phyloP scores from a whole-genome alignment of 371 early-diverging fungal genomes.

The Mortierella sp. region DNA sequence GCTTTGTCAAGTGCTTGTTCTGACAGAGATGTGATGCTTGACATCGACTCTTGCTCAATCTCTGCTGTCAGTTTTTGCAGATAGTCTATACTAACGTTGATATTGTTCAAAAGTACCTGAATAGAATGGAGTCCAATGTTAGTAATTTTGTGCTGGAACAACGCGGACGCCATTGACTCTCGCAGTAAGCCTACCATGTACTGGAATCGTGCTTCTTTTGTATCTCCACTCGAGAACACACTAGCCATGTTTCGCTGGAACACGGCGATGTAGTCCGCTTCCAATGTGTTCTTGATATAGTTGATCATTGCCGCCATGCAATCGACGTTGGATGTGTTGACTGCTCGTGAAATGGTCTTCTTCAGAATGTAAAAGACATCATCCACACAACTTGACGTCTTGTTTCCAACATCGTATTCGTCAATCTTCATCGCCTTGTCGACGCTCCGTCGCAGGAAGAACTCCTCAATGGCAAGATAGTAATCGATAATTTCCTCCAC shows the following conservation, averaged over 20 bases:
- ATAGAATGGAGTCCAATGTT: background rate
- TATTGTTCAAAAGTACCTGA: constrained; percentile 80
- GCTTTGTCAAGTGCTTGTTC: constrained; percentile 66
- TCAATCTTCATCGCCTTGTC: constrained; percentile 75
- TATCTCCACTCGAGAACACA: constrained; percentile 64
- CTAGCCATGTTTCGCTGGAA: constrained; percentile 70
- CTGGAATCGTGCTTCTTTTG: constrained; percentile 63
- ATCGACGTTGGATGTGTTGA: constrained; percentile 79
- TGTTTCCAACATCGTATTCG: constrained; percentile 62
- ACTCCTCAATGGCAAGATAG: constrained; percentile 80
- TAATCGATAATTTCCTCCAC: constrained; percentile 73
- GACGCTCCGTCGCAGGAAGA: constrained; percentile 74
- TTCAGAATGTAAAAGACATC: constrained; percentile 93
- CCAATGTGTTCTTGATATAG: constrained; percentile 67
- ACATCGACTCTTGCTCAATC: constrained; percentile 63
- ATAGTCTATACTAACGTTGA: constrained; percentile 84
- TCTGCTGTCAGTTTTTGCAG: constrained; percentile 74
- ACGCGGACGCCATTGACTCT: no score
- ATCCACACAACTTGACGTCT: constrained; percentile 87
- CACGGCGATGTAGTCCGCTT: constrained; percentile 70
- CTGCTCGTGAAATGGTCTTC: constrained; percentile 74
- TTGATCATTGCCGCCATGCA: constrained; percentile 72
- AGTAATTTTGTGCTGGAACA: no score
- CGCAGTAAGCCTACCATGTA: constrained; percentile 65
- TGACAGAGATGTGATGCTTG: constrained; percentile 54